Evolutionary conservation across 148 eudicot genomes (phyloP).

Genomic region (Persicaria maculosa): DNA sequence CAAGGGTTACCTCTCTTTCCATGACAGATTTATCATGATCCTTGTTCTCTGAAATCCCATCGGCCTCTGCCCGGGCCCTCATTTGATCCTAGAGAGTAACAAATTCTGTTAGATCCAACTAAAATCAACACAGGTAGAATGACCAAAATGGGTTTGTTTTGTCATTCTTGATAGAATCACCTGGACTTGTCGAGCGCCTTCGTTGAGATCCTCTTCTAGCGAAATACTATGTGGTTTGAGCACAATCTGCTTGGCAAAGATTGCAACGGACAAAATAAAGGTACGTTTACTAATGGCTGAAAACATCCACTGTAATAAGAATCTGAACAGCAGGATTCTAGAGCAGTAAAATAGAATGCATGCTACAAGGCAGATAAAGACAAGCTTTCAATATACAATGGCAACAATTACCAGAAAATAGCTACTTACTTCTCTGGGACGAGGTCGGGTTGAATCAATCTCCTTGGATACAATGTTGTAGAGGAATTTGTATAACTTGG

Average conservation of each 20-base stretch:
- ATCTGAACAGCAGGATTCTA: neutral
- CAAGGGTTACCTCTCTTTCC: neutral
- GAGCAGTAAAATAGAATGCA: neutral
- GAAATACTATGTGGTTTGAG: slow-evolving; percentile 69
- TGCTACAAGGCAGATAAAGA: neutral
- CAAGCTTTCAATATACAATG: neutral
- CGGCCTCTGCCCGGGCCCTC: slow-evolving; percentile 45
- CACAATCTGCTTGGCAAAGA: slow-evolving; percentile 33
- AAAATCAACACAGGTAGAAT: neutral
- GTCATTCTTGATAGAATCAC: slow-evolving; percentile 18
- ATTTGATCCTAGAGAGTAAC: slow-evolving; percentile 40
- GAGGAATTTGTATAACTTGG: slow-evolving; percentile 60
- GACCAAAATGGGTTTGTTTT: neutral
- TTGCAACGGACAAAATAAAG: neutral
- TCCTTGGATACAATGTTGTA: slow-evolving; percentile 51
- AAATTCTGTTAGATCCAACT: slow-evolving; percentile 1
- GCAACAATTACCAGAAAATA: slow-evolving; percentile 3
- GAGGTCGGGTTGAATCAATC: slow-evolving; percentile 50
- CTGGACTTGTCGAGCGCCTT: slow-evolving; percentile 63
- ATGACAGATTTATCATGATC: neutral
- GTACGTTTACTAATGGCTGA: neutral
- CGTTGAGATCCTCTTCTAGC: slow-evolving; percentile 70
- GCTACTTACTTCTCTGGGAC: slow-evolving; percentile 52
- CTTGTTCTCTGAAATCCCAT: neutral
- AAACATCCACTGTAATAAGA: neutral